Evolutionary conservation across 352 stramenopile genomes (phyloP), one percentile per base, ranked within the genome.

Genomic region (Blastocystis sp.): DNA sequence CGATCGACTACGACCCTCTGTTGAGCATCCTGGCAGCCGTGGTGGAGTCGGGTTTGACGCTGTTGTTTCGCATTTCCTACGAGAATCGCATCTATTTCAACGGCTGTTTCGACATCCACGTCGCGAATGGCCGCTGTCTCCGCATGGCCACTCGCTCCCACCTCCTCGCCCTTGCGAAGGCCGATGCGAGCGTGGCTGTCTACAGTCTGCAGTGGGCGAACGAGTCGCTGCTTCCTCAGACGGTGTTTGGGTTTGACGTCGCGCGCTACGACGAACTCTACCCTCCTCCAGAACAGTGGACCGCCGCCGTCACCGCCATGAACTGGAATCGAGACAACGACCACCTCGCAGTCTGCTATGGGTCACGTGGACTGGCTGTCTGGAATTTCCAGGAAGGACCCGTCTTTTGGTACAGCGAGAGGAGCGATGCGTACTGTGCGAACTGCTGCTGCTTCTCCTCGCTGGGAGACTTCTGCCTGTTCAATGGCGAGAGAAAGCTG

Each of bases 1-100:
- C 73, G 11, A 53, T 84, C 43, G 54, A 84, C 50, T 84, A 84
- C 56, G 54, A 64, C 73, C 5, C 56, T 11, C 8, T 26, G 3
- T 45, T 84, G 8, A 23, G 26, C 37, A 7, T 84, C 4, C 50
- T 84, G 8, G 26, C 62, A n/a, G 43, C 68, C 23, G 73, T 66
- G 43, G 26, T 84, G 26, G 62, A 45, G 39, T 69, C 50, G 23
- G 47, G 73, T 5, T 39, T 64, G 5, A 66, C 43, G 39, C 23
- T 84, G 29, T 37, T 84, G 23, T 84, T 84, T 53, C 73, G 45
- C 37, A n/a, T 84, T 23, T 55, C n/a, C 50, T 84, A 66, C 56
- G 26, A 63, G n/a, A 54, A 64, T 18, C 73, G 73, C 26, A 84
- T 84, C 26, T 29, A 84, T 43, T 84, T 84, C 50, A 45, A 59